phyloP scores from a whole-genome alignment of 2,329 filamentous ascomycete species.

The Colletotrichum scovillei region DNA sequence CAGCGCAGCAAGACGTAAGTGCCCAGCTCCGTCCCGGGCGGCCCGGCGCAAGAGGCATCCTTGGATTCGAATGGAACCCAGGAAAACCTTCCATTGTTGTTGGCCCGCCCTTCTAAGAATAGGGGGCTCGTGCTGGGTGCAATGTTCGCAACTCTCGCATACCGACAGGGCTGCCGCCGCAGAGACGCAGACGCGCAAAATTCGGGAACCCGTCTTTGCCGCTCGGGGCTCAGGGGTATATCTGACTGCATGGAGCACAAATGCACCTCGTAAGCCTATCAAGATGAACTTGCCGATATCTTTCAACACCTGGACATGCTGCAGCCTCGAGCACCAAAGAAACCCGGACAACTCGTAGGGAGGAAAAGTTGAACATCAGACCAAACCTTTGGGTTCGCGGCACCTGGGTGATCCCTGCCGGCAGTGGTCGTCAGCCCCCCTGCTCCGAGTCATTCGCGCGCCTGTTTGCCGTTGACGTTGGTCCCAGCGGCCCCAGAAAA shows the following conservation, averaged over 20 bases:
- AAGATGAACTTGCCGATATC: not conserved
- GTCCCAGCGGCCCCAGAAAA: slow-evolving; percentile 10
- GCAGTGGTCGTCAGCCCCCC: not conserved
- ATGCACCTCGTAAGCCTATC: not conserved
- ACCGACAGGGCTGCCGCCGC: not conserved
- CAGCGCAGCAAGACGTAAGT: not conserved
- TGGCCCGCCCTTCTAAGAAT: slow-evolving; percentile 7
- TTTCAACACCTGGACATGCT: not conserved
- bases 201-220: not conserved
- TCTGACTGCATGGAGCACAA: not conserved
- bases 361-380: slow-evolving; percentile 15
- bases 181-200: not conserved
- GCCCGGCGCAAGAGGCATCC: slow-evolving; percentile 9
- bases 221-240: not conserved
- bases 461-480: not conserved
- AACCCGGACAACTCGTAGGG: not conserved
- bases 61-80: not conserved
- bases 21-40: slow-evolving; percentile 24
- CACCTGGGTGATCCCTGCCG: slow-evolving; percentile 21
- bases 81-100: not conserved
- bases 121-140: not conserved
- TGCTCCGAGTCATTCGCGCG: slow-evolving; percentile 24
- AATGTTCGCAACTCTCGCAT: not conserved
- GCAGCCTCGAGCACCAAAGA: no score
- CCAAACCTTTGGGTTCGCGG: slow-evolving; percentile 19